A percentile compares a stretch with the other conserved stretches of the same genome.
phyloP scores from a whole-genome alignment of 305 asterid genomes.

The Rubia tinctorum region DNA sequence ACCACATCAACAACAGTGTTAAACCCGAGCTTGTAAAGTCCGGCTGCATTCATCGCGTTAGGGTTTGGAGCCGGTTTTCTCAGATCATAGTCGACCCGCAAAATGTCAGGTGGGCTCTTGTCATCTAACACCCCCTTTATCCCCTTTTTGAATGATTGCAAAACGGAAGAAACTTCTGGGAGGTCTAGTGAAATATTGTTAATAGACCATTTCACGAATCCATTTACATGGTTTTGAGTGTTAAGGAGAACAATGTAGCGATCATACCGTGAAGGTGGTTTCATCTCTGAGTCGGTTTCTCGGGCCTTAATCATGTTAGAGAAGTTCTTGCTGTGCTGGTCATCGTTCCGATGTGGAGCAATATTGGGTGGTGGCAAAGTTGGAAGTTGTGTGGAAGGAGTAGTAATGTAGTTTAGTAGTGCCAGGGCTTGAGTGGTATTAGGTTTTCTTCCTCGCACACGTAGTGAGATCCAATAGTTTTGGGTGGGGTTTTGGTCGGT shows the following conservation, averaged over 20 bases:
- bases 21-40: conserved; percentile 44
- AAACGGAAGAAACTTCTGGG: too few relatives aligned
- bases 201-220: conserved; percentile 63
- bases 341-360: conserved; percentile 62
- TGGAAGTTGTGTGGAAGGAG: conserved; percentile 38
- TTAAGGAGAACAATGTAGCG: conserved; percentile 45
- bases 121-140: too few relatives aligned
- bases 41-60: conserved; percentile 48
- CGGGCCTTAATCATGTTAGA: conserved; percentile 36
- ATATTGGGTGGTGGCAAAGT: conserved; percentile 45
- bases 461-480: conserved; percentile 60
- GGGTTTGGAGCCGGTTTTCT: conserved; percentile 44
- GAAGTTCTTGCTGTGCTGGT: conserved; percentile 43
- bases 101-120: conserved; percentile 41
- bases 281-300: conserved; percentile 32
- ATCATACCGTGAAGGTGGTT: conserved; percentile 36
- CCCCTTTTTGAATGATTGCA: too few relatives aligned
- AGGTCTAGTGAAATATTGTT: conserved; percentile 70
- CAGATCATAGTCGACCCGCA: conserved; percentile 35
- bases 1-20: conserved; percentile 60
- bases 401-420: conserved; percentile 52
- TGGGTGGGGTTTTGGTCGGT: conserved; percentile 53
- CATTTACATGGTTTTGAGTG: conserved; percentile 59
- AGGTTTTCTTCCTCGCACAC: conserved; percentile 70
- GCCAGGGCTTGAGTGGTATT: conserved; percentile 69